A percentile compares a stretch with the other conserved stretches of the same genome.
These are phyloP conservation scores for Otatea glauca DNA, from an alignment of 176 grass and related monocot species.

Conservation along the genomic window DNA sequence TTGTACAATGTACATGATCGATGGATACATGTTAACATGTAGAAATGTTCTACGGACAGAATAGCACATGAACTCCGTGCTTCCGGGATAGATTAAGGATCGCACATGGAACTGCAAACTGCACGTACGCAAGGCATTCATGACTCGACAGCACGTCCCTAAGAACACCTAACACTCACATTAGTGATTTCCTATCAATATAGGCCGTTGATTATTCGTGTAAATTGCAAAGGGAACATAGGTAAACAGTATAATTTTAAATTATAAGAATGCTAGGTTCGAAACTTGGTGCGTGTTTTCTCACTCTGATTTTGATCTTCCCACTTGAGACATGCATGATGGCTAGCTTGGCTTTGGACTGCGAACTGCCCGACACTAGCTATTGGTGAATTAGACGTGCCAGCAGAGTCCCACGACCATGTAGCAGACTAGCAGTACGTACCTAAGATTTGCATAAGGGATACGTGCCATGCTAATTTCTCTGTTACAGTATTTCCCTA, in stretches of 20 bases:
- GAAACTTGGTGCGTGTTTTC: too few species aligned
- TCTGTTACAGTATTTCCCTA: neutral
- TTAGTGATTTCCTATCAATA: neutral
- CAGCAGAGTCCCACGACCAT: neutral
- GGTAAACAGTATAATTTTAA: too few species aligned
- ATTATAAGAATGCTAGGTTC: too few species aligned
- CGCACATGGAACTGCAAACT: neutral
- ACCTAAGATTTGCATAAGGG: neutral
- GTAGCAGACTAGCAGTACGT: neutral
- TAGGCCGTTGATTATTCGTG: neutral
- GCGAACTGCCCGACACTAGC: neutral
- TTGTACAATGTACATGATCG: neutral
- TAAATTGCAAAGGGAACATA: too few species aligned
- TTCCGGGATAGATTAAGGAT: neutral
- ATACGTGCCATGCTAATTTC: neutral
- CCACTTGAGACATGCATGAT: constrained; percentile 23
- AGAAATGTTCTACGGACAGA: neutral
- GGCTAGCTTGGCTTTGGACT: neutral
- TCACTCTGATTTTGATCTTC: neutral
- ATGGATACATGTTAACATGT: neutral
- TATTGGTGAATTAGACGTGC: constrained; percentile 25
- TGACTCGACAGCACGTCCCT: neutral
- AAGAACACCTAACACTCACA: neutral
- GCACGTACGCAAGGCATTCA: neutral
- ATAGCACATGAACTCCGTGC: neutral